A percentile compares a stretch with the other conserved stretches of the same genome.
These are phyloP conservation scores for Cordyceps fumosorosea DNA, from an alignment of 2,329 filamentous ascomycete genomes.

Conservation along the genomic window DNA sequence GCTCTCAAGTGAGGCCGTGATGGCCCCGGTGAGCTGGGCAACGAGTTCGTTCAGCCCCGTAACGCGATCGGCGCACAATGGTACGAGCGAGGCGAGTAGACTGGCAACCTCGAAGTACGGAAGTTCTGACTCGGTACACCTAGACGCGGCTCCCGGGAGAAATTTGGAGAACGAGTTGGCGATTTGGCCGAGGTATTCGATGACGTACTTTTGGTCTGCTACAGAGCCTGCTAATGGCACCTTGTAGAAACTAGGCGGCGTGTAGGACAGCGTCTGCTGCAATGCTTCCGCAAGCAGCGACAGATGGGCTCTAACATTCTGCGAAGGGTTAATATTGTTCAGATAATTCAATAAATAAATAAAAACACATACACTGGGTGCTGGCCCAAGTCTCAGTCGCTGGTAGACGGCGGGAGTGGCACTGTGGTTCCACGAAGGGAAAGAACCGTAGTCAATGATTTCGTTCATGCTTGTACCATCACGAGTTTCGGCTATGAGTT, in stretches of 20 bases:
- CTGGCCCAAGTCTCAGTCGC: slow-evolving; percentile 43
- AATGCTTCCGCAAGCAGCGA: slow-evolving; percentile 44
- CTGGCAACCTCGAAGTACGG: slow-evolving; percentile 38
- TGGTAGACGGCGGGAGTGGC: slow-evolving; percentile 34
- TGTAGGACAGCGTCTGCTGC: slow-evolving; percentile 42
- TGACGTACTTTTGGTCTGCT: slow-evolving; percentile 38
- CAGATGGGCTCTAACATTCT: slow-evolving; percentile 46
- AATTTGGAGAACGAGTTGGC: slow-evolving; percentile 36
- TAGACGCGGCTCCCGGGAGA: slow-evolving; percentile 23
- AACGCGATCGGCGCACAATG: slow-evolving; percentile 22
- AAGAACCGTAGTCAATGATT: slow-evolving; percentile 45
- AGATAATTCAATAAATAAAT: not conserved
- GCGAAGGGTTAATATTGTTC: slow-evolving; percentile 14
- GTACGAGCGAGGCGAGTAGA: slow-evolving; percentile 31
- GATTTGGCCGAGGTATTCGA: slow-evolving; percentile 36
- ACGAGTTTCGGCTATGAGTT: slow-evolving; percentile 31
- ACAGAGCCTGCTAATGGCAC: slow-evolving; percentile 31
- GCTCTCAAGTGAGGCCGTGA: slow-evolving; percentile 22
- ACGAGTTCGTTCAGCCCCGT: slow-evolving; percentile 20
- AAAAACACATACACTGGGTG: slow-evolving; percentile 38
- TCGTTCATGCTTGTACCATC: slow-evolving; percentile 35
- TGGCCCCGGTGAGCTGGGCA: slow-evolving; percentile 21
- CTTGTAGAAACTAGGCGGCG: slow-evolving; percentile 45
- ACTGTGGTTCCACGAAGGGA: slow-evolving; percentile 40
- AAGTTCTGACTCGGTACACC: slow-evolving; percentile 36